Conservation (phyloP, 345 rosid species). For the Geranium brycei region DNA sequence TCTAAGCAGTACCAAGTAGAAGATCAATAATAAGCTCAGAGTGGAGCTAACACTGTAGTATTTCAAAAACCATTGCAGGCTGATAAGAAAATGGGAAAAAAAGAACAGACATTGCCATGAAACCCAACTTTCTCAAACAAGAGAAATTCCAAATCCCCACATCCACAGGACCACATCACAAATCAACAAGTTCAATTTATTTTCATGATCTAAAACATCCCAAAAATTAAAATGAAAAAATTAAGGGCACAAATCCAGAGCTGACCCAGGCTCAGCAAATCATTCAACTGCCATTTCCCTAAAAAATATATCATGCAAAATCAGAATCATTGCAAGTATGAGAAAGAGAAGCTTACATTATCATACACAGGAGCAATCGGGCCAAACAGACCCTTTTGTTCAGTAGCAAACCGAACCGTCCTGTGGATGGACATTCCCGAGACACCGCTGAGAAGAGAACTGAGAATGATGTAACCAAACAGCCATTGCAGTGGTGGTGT, state of each 20-base stretch:
- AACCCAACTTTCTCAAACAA: slow-evolving; percentile 71
- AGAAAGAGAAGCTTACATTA: slow-evolving; percentile 19
- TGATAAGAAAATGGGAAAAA: background rate
- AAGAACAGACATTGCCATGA: slow-evolving; percentile 10
- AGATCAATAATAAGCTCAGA: background rate
- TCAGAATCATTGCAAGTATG: background rate
- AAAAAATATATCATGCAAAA: background rate
- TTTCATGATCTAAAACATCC: background rate
- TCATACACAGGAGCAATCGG: slow-evolving; percentile 83
- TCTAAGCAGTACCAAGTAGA: background rate
- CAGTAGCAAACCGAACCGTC: slow-evolving; percentile 26
- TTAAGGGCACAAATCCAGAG: slow-evolving; percentile 80
- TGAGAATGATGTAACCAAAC: slow-evolving; percentile 18
- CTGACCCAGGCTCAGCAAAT: slow-evolving; percentile 69
- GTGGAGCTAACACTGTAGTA: background rate
- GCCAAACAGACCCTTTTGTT: slow-evolving; percentile 52
- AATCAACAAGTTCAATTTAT: slow-evolving; percentile 22
- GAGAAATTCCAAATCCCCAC: slow-evolving; percentile 76
- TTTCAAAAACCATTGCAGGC: background rate
- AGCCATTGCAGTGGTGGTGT: slow-evolving; percentile 2
- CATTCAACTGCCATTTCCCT: slow-evolving; percentile 42
- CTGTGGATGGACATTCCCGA: slow-evolving; percentile 4
- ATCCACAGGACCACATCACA: slow-evolving; percentile 97
- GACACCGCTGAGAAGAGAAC: background rate
- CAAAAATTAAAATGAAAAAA: slow-evolving; percentile 6